phyloP scores from a whole-genome alignment of 441 rosid genomes.

The Mallotus repandus region DNA sequence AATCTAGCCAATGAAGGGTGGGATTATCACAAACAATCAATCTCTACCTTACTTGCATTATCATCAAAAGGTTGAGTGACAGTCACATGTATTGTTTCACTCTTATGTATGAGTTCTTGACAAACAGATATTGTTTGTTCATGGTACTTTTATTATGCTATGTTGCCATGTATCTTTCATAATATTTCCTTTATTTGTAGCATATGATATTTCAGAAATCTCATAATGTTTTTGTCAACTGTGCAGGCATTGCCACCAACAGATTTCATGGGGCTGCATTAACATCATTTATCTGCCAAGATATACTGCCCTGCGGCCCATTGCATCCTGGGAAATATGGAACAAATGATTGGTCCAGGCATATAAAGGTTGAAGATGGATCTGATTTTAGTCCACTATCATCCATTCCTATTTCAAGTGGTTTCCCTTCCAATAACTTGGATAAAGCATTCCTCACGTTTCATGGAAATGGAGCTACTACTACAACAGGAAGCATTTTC shows the following conservation, averaged over 20 bases:
- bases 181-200: background rate
- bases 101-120: too few species aligned
- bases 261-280: conserved; percentile 33
- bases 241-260: conserved; percentile 32
- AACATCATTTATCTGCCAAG: conserved; percentile 51
- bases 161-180: background rate
- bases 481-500: conserved; percentile 29
- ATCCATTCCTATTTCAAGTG: conserved; percentile 34
- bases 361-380: conserved; percentile 40
- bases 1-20: too few species aligned
- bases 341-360: conserved; percentile 34
- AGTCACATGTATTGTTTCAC: too few species aligned
- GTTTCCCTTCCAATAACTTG: conserved; percentile 29
- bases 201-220: background rate
- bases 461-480: conserved; percentile 26
- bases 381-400: conserved; percentile 27
- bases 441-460: conserved; percentile 31
- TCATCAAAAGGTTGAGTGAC: background rate
- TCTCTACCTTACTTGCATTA: background rate
- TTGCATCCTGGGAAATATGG: conserved; percentile 35
- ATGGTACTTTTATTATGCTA: background rate
- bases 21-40: too few species aligned
- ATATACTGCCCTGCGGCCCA: conserved; percentile 32
- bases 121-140: background rate
- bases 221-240: conserved; percentile 6